Evolutionary conservation across 495 filamentous ascomycete species (phyloP).

Genomic region (Cercophora samala): DNA sequence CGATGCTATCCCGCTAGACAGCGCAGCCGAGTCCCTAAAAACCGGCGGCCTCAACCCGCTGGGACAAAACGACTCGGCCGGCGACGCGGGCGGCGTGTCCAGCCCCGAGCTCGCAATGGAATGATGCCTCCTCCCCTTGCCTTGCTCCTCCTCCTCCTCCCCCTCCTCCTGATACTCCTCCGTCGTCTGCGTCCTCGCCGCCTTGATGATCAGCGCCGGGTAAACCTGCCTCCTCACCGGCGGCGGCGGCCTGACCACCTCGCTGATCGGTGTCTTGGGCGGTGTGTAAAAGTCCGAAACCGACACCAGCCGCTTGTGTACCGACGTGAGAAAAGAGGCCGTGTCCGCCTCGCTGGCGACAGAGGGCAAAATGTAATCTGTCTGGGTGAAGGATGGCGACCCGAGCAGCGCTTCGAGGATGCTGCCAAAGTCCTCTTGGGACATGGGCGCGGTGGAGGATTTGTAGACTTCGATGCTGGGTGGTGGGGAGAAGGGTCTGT

Average conservation of each 20-base stretch:
- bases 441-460: neutral
- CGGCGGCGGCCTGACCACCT: neutral
- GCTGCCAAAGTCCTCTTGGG: neutral
- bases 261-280: neutral
- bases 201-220: neutral
- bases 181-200: neutral
- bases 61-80: neutral
- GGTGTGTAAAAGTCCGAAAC: constrained; percentile 38
- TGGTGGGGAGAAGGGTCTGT: constrained; percentile 7
- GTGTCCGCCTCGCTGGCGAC: constrained; percentile 41
- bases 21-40: neutral
- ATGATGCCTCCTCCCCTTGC: neutral
- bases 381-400: constrained; percentile 35
- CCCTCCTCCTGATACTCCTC: neutral
- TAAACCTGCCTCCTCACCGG: neutral
- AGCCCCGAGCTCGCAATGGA: neutral
- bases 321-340: constrained; percentile 36
- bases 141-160: neutral
- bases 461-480: constrained; percentile 4
- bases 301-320: constrained; percentile 41
- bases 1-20: neutral
- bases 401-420: constrained; percentile 11
- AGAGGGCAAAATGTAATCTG: constrained; percentile 44
- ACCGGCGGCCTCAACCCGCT: neutral
- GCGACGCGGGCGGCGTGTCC: constrained; percentile 10